Evolutionary conservation across 257 asterid genomes (phyloP), one percentile per base, ranked within the genome.

Genomic region (Ophiorrhiza pumila): DNA sequence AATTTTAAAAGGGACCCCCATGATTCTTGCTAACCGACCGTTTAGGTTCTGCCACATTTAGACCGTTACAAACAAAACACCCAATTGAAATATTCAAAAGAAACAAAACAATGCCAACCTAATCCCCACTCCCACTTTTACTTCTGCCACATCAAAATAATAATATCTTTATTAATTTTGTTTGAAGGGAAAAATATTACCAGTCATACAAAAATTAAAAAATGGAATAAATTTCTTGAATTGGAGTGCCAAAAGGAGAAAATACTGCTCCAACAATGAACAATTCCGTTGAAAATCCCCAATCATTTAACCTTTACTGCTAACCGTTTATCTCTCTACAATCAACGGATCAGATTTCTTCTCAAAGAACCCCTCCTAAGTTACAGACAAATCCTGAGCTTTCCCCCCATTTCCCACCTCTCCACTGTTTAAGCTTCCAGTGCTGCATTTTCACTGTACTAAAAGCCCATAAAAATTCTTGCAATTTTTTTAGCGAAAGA

Each of bases 51-150:
- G 70, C 60, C 77, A 61, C 37, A 25, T 58, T 61, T 58, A 67
- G 80, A 71, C 86, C 86, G 86, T 83, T 83, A 71, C 80, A 78
- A 49, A 47, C 42, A 67, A 78, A 49, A 47, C 42, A 67, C 18
- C 15, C 72, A 49, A 66, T 66, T 66, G 71, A 66, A 25, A 25
- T 59, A 71, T 71, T 82, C 75, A 69, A 76, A 82, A 67, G 23
- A 14, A n/a, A 79, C 75, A 69, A 76, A 82, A 67, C 23, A 14
- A n/a, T 10, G 18, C 27, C 39, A 41, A 22, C 58, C 32, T 53
- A 61, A 41, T 49, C n/a, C 2, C 76, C 76, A 70, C 62, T 74
- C 56, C 59, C 25, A 46, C 37, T 71, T 42, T 71, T 74, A 18
- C 73, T 66, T 25, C 69, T 23, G 10, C 75, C 82, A 77, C n/a